Conservation (phyloP, 2,329 filamentous ascomycete genomes). For the Podosphaera fusca region DNA sequence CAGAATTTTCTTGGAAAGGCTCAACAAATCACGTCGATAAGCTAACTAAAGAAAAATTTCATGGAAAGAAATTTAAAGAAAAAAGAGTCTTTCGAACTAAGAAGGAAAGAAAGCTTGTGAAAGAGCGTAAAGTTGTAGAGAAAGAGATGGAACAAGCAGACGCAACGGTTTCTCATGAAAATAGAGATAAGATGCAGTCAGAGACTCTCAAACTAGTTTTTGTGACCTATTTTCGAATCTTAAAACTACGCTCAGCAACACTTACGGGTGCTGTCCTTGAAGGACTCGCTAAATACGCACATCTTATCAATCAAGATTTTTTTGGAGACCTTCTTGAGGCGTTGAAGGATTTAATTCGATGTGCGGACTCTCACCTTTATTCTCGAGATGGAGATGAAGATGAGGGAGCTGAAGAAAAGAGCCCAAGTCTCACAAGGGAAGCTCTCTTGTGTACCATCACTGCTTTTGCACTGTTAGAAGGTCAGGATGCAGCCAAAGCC, state of each 20-base stretch:
- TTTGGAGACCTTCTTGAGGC: conserved; percentile 91
- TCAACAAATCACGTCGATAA: conserved; percentile 54
- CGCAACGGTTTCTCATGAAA: conserved; percentile 74
- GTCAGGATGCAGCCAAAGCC: conserved; percentile 76
- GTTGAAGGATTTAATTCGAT: conserved; percentile 71
- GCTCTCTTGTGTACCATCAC: conserved; percentile 86
- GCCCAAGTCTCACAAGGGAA: conserved; percentile 62
- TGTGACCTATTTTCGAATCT: conserved; percentile 77
- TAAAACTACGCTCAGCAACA: conserved; percentile 59
- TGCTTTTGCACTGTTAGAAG: conserved; percentile 84
- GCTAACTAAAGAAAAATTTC: conserved; percentile 21
- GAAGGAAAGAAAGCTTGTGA: conserved; percentile 56
- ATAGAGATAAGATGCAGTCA: conserved; percentile 78
- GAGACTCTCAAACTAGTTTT: conserved; percentile 95
- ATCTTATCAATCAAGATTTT: conserved; percentile 97
- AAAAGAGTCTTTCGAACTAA: conserved; percentile 80
- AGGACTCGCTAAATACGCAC: conserved; percentile 78
- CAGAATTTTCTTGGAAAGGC: conserved; percentile 67
- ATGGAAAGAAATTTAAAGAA: conserved; percentile 39
- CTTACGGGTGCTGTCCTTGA: conserved; percentile 96
- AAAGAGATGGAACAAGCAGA: conserved; percentile 90
- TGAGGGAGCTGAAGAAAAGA: conserved; percentile 25
- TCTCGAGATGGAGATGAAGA: conserved; percentile 20
- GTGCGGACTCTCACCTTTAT: conserved; percentile 36
- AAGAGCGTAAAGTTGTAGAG: conserved; percentile 68